These are phyloP conservation scores for Stagonosporopsis chrysanthemi DNA, from an alignment of 2,329 filamentous ascomycete species.

Conservation along the genomic window DNA sequence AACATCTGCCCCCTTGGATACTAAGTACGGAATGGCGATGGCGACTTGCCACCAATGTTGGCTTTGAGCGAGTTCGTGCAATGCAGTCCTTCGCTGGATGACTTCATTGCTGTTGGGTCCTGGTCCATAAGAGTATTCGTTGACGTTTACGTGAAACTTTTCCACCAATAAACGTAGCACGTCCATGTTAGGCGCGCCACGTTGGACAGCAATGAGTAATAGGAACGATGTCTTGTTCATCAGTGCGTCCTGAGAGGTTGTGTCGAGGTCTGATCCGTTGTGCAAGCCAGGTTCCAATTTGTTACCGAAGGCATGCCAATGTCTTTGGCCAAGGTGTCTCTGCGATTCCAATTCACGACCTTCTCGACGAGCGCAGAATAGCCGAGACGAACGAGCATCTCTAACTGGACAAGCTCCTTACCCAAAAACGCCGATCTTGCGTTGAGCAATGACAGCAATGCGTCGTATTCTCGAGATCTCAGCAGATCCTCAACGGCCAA, in stretches of 20 bases:
- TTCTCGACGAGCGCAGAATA: background rate
- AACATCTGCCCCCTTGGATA: conserved; percentile 19
- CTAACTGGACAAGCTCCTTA: background rate
- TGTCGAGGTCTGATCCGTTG: background rate
- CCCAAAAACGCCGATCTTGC: no score
- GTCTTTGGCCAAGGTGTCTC: background rate
- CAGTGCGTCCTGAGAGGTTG: background rate
- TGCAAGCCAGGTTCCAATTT: background rate
- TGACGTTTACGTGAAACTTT: conserved; percentile 20
- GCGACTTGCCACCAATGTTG: conserved; percentile 26
- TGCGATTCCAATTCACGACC: background rate
- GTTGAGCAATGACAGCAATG: no score
- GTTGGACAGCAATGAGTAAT: background rate
- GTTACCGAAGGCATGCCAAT: background rate
- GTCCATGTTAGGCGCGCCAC: conserved; percentile 23
- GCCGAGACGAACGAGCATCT: background rate
- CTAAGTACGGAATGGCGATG: conserved; percentile 25
- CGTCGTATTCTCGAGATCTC: no score
- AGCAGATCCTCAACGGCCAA: no score
- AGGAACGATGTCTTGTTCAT: background rate
- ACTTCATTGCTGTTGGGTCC: background rate
- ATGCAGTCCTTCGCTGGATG: background rate
- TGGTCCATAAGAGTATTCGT: conserved; percentile 3
- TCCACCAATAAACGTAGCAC: conserved; percentile 26
- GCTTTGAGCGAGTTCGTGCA: conserved; percentile 14